Conservation (phyloP, 163 green algal genomes). For the Chlamydomonas reinhardtii region DNA sequence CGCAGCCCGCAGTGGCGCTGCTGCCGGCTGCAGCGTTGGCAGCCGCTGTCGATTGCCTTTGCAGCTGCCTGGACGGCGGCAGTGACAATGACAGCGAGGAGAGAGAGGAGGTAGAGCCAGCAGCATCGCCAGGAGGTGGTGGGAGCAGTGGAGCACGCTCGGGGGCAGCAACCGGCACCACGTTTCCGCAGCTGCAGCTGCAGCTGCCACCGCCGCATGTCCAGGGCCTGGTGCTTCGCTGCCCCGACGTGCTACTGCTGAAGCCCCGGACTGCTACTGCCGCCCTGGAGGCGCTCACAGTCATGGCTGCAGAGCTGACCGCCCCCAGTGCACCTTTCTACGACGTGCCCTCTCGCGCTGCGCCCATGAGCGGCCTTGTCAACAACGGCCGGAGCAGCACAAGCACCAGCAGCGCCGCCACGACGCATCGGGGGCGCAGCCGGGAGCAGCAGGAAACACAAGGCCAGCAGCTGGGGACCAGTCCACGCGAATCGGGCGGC, state of each 20-base stretch:
- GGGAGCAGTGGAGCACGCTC: neutral
- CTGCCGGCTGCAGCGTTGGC: neutral
- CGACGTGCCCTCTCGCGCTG: neutral
- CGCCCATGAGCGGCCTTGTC: neutral
- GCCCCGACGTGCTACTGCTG: conserved; percentile 19
- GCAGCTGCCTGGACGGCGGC: neutral
- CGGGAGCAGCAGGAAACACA: too few relatives aligned
- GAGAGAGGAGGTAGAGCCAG: neutral
- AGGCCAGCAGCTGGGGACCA: neutral
- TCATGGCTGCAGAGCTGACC: neutral
- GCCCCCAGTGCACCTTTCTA: neutral
- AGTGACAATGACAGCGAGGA: neutral
- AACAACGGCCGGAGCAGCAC: neutral
- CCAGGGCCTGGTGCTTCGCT: neutral
- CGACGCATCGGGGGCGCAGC: neutral
- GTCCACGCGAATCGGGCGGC: neutral
- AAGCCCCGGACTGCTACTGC: neutral
- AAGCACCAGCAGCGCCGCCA: too few relatives aligned
- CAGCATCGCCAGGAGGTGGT: neutral
- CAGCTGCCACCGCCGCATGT: conserved; percentile 15
- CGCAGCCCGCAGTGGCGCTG: conserved; percentile 21
- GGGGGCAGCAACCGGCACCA: too few relatives aligned
- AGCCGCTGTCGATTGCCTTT: neutral
- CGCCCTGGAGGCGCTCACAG: neutral
- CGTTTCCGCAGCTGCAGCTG: conserved; percentile 11